Conservation (phyloP, 495 filamentous ascomycete species). For the Cryomyces minteri region DNA sequence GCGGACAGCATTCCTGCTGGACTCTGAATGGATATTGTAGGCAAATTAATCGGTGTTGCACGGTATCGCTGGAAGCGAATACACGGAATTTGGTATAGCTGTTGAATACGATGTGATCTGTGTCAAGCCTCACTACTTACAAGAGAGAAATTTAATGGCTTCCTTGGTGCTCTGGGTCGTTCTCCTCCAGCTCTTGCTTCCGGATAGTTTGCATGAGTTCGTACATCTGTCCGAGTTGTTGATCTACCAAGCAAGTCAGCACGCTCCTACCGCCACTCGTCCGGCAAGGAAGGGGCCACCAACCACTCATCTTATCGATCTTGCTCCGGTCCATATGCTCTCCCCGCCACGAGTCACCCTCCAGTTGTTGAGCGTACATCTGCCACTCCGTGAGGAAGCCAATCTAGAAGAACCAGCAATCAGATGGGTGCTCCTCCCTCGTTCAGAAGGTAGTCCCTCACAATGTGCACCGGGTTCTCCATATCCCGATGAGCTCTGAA, state of each 20-base stretch:
- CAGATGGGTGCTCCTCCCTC: not conserved
- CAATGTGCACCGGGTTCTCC: slow-evolving; percentile 86
- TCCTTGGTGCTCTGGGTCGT: slow-evolving; percentile 12
- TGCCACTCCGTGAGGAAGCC: slow-evolving; percentile 97
- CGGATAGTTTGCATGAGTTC: slow-evolving; percentile 80
- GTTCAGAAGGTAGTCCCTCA: slow-evolving; percentile 18
- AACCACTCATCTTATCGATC: slow-evolving; percentile 90
- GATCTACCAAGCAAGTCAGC: slow-evolving; percentile 33
- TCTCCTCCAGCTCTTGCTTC: slow-evolving; percentile 33
- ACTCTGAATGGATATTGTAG: not conserved
- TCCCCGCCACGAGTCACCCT: slow-evolving; percentile 66
- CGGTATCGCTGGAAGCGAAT: not conserved
- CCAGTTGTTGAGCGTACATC: slow-evolving; percentile 74
- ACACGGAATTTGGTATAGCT: not conserved
- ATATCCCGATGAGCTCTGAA: slow-evolving; percentile 64
- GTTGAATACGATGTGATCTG: not conserved
- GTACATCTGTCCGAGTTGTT: slow-evolving; percentile 84
- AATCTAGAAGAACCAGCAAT: slow-evolving; percentile 32
- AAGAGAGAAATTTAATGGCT: not conserved
- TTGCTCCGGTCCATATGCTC: slow-evolving; percentile 61
- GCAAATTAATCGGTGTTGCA: not conserved
- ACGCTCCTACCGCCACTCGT: slow-evolving; percentile 1
- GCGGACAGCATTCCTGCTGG: not conserved
- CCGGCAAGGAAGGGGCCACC: slow-evolving; percentile 13
- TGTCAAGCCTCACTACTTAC: not conserved